These are phyloP conservation scores for Phyllostachys edulis DNA, from an alignment of 176 grass and related monocot genomes.

Conservation along the genomic window DNA sequence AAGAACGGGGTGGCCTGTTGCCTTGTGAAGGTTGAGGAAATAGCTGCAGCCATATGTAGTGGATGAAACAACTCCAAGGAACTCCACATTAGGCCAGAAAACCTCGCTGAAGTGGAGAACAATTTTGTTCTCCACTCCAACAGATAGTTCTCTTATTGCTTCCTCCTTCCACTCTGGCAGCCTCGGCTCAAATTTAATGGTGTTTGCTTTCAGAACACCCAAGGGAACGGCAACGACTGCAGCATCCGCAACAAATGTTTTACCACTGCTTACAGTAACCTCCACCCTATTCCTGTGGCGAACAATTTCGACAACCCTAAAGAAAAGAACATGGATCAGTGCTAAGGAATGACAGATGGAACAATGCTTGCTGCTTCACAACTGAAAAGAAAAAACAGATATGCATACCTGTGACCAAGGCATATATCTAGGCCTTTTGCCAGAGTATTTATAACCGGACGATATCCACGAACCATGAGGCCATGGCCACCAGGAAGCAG, in stretches of 20 bases:
- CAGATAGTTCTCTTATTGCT: constrained; percentile 67
- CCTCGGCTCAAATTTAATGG: constrained; percentile 78
- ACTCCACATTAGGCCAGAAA: constrained; percentile 99
- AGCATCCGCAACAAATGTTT: constrained; percentile 87
- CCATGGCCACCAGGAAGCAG: constrained; percentile 97
- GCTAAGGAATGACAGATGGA: constrained; percentile 2
- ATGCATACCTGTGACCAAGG: constrained; percentile 65
- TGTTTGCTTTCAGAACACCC: constrained; percentile 80
- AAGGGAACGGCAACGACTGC: constrained; percentile 73
- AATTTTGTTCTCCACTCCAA: constrained; percentile 97
- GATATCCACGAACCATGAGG: constrained; percentile 98
- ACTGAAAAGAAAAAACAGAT: constrained; percentile 3
- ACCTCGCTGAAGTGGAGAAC: constrained; percentile 84
- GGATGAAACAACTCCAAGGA: constrained; percentile 82
- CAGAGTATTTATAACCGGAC: constrained; percentile 91
- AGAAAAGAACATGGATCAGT: constrained; percentile 34
- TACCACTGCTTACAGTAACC: constrained; percentile 80
- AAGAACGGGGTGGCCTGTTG: constrained; percentile 82
- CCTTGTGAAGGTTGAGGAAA: constrained; percentile 99
- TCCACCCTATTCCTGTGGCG: constrained; percentile 84
- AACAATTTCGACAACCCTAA: constrained; percentile 78
- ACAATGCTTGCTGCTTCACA: neutral
- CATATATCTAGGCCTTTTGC: constrained; percentile 95
- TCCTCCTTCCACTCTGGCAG: constrained; percentile 94
- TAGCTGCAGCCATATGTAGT: constrained; percentile 97